Evolutionary conservation across 2,329 filamentous ascomycete species (phyloP).

Genomic region (Nannizzia gypsea): DNA sequence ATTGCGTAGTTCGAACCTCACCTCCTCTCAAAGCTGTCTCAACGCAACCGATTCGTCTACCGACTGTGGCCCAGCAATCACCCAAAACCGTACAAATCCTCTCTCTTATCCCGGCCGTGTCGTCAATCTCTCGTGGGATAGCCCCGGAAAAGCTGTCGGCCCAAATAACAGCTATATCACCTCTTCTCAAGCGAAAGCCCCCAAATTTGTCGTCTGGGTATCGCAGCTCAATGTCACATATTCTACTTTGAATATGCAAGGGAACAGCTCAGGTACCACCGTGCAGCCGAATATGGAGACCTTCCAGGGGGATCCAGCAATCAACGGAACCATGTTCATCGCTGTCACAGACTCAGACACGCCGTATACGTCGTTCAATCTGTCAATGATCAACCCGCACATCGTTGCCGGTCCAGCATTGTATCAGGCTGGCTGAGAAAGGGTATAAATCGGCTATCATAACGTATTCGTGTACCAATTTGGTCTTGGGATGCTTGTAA

Average conservation of each 20-base stretch:
- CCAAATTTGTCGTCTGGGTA: conserved; percentile 63
- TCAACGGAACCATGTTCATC: conserved; percentile 72
- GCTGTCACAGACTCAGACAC: conserved; percentile 59
- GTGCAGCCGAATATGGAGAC: conserved; percentile 57
- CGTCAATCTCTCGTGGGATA: conserved; percentile 62
- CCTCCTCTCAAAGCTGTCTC: conserved; percentile 15
- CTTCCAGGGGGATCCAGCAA: conserved; percentile 53
- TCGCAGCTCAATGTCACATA: conserved; percentile 67
- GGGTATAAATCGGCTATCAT: not conserved
- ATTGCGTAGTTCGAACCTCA: conserved; percentile 23
- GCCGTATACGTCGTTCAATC: conserved; percentile 63
- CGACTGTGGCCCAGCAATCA: conserved; percentile 53
- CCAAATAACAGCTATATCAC: conserved; percentile 78
- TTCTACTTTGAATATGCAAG: conserved; percentile 41
- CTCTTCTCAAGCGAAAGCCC: conserved; percentile 42
- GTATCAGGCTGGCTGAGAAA: conserved; percentile 61
- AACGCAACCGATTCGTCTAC: conserved; percentile 5
- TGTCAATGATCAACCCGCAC: conserved; percentile 62
- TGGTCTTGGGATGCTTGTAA: not conserved
- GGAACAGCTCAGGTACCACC: conserved; percentile 6
- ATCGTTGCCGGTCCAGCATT: conserved; percentile 58
- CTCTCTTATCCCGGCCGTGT: conserved; percentile 63
- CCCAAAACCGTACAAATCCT: conserved; percentile 56
- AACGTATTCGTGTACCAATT: not conserved
- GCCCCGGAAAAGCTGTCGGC: conserved; percentile 54